Evolutionary conservation across 2,329 filamentous ascomycete genomes (phyloP).

Genomic region (Microcera coccophila): DNA sequence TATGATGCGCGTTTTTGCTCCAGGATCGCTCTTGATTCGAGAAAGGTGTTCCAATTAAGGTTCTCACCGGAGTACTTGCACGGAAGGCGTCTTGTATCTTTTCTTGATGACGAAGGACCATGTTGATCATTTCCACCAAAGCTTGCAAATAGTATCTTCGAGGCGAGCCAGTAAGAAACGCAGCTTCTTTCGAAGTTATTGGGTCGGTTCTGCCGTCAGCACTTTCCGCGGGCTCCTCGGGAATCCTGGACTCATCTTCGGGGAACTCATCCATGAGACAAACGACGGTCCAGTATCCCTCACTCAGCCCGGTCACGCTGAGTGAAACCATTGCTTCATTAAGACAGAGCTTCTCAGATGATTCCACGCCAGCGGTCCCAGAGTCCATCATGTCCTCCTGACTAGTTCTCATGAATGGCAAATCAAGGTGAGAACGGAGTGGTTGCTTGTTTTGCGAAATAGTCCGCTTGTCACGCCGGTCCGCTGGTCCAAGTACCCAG

Average conservation of each 20-base stretch:
- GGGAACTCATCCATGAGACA: slow-evolving; percentile 3
- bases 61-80: neutral
- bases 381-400: neutral
- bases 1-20: neutral
- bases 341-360: neutral
- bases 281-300: slow-evolving; percentile 4
- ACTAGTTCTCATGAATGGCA: slow-evolving; percentile 4
- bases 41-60: slow-evolving; percentile 1
- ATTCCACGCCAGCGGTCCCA: neutral
- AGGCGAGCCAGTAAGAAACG: neutral
- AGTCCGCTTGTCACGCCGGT: slow-evolving; percentile 1
- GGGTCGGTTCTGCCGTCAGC: slow-evolving; percentile 3
- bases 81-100: slow-evolving; percentile 1
- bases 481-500: slow-evolving; percentile 2
- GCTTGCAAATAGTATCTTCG: slow-evolving; percentile 9
- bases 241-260: neutral
- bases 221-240: slow-evolving; percentile 1
- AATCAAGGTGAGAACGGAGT: slow-evolving; percentile 2
- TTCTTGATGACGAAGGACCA: neutral
- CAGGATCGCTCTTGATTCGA: neutral
- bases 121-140: neutral
- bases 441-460: neutral
- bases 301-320: slow-evolving; percentile 6
- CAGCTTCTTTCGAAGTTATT: neutral
- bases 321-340: slow-evolving; percentile 5